Base-by-base conservation (phyloP, 371 early-diverging fungal species). In the Mortierella sp. region DNA sequence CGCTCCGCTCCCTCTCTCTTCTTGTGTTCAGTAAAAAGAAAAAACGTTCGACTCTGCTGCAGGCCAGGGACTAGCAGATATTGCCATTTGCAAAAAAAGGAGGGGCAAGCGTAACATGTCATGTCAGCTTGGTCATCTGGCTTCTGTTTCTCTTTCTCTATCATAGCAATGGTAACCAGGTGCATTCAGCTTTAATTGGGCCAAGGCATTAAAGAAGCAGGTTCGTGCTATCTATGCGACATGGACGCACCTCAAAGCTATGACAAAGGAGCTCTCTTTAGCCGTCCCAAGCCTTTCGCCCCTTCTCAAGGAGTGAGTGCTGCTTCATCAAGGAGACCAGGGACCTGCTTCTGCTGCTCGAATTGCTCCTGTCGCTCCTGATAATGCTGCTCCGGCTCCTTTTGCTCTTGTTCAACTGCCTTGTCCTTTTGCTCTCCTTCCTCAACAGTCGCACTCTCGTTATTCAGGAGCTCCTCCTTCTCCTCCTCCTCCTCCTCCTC, bases 401-500 rank as follows among this genome's bases (percentile, higher is more conserved):
- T 14, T n/a, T 57, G n/a, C 40, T 55, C 44, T 21, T 72, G 43
- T 19, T 34, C 31, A n/a, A 26, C 46, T 53, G 19, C 34, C 44
- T 55, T 46, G 28, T 9, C 11, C 26, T 10, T 67, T 28, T 5
- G 21, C 37, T 40, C 44, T 21, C 24, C 34, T 13, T 44, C 59
- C 24, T 16, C 28, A 13, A 0, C n/a, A 26, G 0, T 21, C 51
- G 13, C 67, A 37, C 64, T 53, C 54, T 26, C 43, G 5, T 59
- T 28, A 46, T 6, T n/a, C 37, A 9, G 34, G 21, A 31, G 28
- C 31, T 71, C 51, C n/a, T 72, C 43, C 43, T 26, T 5, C 19
- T 55, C 76, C 28, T 31, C 57, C 24, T 74, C 69, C 48, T 51
- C 50, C 37, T 16, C 14, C 67, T 31, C 67, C 8, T 51, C 67